phyloP scores from a whole-genome alignment of 148 eudicot genomes.

The Rheum nobile region DNA sequence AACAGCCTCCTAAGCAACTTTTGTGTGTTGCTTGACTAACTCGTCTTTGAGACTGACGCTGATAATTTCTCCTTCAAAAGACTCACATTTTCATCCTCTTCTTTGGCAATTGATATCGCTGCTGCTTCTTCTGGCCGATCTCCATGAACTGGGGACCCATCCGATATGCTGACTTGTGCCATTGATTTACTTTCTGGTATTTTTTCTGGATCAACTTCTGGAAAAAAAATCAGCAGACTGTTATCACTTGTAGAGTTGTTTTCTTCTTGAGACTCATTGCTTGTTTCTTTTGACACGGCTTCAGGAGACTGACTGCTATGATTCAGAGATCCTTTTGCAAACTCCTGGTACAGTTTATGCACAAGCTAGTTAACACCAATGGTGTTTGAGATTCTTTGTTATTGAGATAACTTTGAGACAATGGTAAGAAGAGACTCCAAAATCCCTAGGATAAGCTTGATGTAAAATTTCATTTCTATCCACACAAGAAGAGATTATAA shows the following conservation, averaged over 20 bases:
- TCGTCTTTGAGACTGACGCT: slow-evolving; percentile 87
- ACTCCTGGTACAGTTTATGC: slow-evolving; percentile 16
- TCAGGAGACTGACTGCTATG: slow-evolving; percentile 41
- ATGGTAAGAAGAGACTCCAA: background rate
- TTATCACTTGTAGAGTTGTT: background rate
- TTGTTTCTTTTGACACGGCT: slow-evolving; percentile 31
- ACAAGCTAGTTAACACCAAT: background rate
- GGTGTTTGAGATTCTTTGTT: background rate
- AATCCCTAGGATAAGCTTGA: background rate
- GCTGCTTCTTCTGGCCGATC: slow-evolving; percentile 18
- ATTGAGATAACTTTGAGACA: background rate
- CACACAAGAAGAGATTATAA: too few species aligned
- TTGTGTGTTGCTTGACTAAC: slow-evolving; percentile 73
- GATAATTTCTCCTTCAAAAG: slow-evolving; percentile 62
- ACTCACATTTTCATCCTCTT: slow-evolving; percentile 33
- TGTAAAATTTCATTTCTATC: background rate
- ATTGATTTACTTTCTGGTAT: background rate
- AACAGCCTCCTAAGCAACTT: slow-evolving; percentile 95
- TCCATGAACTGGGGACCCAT: background rate
- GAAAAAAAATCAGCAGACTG: background rate
- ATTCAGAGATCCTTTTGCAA: slow-evolving; percentile 23
- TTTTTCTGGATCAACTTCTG: background rate
- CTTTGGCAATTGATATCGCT: slow-evolving; percentile 36
- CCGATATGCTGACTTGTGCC: background rate
- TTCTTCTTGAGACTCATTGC: slow-evolving; percentile 7